phyloP scores from a whole-genome alignment of 2,329 filamentous ascomycete species.

The Elsinoe fawcettii region DNA sequence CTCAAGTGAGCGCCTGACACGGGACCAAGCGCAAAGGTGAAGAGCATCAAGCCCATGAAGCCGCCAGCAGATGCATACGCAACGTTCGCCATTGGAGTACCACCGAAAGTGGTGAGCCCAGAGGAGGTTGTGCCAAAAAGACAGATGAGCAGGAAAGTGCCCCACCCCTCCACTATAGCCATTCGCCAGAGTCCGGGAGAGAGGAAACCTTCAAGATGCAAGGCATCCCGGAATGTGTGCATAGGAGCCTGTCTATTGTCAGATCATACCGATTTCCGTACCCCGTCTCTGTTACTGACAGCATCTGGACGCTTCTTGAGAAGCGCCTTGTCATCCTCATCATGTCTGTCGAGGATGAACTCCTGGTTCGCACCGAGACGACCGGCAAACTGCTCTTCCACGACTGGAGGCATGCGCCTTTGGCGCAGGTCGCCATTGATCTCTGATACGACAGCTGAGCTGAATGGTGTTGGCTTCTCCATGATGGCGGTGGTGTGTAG shows the following conservation, averaged over 20 bases:
- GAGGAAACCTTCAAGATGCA: constrained; percentile 21
- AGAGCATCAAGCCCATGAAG: constrained; percentile 32
- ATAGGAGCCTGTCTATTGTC: constrained; percentile 19
- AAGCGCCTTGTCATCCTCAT: constrained; percentile 18
- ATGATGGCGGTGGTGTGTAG: background rate
- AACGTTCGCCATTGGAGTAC: background rate
- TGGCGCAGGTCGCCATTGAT: background rate
- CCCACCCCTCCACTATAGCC: constrained; percentile 22
- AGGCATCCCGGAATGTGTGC: constrained; percentile 15
- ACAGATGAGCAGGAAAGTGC: constrained; percentile 22
- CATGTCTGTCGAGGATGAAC: constrained; percentile 24
- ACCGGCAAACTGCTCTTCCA: constrained; percentile 24
- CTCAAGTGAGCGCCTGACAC: constrained; percentile 46
- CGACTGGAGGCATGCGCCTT: background rate
- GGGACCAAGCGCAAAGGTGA: constrained; percentile 44
- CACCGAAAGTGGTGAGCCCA: constrained; percentile 16
- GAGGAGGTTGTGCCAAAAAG: constrained; percentile 20
- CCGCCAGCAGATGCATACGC: constrained; percentile 19
- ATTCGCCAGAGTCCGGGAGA: constrained; percentile 21
- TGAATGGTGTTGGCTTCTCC: constrained; percentile 9
- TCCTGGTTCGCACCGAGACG: constrained; percentile 31
- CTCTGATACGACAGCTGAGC: constrained; percentile 9
- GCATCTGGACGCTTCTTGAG: constrained; percentile 27
- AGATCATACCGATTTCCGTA: background rate
- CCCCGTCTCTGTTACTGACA: constrained; percentile 8